Evolutionary conservation across 192 early-diverging fungal genomes (phyloP).

Genomic region (Gaertneriomyces semiglobifer): DNA sequence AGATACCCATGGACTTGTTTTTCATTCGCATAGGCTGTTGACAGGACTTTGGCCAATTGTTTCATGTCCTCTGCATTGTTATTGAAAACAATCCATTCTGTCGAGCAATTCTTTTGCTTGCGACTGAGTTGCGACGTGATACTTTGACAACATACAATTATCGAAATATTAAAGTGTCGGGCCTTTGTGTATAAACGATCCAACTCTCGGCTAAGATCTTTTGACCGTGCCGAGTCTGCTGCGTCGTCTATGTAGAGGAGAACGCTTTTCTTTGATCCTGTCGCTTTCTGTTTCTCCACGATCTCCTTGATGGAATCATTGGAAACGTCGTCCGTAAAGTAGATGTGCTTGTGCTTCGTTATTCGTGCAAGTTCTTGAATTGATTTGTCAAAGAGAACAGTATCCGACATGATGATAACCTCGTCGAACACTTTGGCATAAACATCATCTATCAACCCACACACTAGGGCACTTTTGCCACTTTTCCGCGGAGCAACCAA

Average conservation of each 20-base stretch:
- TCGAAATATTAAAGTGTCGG: no score
- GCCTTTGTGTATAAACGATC: no score
- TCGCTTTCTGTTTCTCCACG: constrained; percentile 10
- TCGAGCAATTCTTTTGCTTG: no score
- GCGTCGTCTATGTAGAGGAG: constrained; percentile 16
- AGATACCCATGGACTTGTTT: no score
- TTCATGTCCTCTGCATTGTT: no score
- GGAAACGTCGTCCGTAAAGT: constrained; percentile 4
- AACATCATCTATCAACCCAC: not conserved
- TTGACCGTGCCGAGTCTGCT: constrained; percentile 4
- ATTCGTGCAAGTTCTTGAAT: constrained; percentile 1
- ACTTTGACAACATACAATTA: no score
- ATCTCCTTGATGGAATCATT: constrained; percentile 1
- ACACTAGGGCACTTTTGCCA: not conserved
- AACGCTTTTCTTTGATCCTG: constrained; percentile 8
- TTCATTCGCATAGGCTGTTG: no score
- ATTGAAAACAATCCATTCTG: no score
- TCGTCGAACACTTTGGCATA: no score
- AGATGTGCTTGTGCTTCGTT: constrained; percentile 13
- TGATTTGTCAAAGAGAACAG: not conserved
- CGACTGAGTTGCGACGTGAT: no score
- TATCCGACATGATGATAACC: no score
- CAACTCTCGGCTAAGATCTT: constrained; percentile 4
- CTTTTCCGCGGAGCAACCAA: not conserved
- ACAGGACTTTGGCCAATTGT: no score